A percentile compares a stretch with the other conserved stretches of the same genome.
Conservation (phyloP, 2,329 filamentous ascomycete genomes). For the Uncinocarpus reesii region DNA sequence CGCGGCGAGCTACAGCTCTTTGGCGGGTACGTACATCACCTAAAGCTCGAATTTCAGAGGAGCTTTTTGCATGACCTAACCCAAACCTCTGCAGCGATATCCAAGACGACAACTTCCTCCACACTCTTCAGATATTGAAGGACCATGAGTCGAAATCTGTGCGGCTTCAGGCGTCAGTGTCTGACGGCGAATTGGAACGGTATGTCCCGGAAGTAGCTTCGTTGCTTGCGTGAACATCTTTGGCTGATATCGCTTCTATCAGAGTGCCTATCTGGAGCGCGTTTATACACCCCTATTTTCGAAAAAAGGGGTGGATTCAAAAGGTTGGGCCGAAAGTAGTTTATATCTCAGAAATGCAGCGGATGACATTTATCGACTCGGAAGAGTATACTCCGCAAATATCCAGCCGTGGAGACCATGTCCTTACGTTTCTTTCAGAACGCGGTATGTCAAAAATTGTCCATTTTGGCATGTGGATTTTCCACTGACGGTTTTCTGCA, state of each 20-base stretch:
- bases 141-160: conserved; percentile 44
- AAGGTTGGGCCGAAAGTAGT: conserved; percentile 35
- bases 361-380: conserved; percentile 42
- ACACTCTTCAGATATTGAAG: conserved; percentile 46
- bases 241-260: neutral
- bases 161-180: conserved; percentile 47
- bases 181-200: conserved; percentile 43
- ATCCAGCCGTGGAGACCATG: conserved; percentile 29
- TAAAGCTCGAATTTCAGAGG: neutral
- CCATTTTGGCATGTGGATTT: neutral
- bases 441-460: conserved; percentile 22
- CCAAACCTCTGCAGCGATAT: conserved; percentile 39
- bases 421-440: conserved; percentile 31
- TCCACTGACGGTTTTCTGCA: conserved; percentile 17
- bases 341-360: conserved; percentile 42
- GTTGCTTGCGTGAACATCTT: neutral
- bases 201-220: conserved; percentile 19
- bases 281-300: conserved; percentile 43
- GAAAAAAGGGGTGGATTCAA: conserved; percentile 41
- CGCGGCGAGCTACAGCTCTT: conserved; percentile 40
- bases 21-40: conserved; percentile 36
- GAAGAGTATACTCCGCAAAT: conserved; percentile 39
- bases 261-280: conserved; percentile 53
- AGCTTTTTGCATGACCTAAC: neutral
- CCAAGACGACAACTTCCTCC: conserved; percentile 42